Conservation (phyloP, 2,329 filamentous ascomycete species). For the Karstenula rhodostoma region DNA sequence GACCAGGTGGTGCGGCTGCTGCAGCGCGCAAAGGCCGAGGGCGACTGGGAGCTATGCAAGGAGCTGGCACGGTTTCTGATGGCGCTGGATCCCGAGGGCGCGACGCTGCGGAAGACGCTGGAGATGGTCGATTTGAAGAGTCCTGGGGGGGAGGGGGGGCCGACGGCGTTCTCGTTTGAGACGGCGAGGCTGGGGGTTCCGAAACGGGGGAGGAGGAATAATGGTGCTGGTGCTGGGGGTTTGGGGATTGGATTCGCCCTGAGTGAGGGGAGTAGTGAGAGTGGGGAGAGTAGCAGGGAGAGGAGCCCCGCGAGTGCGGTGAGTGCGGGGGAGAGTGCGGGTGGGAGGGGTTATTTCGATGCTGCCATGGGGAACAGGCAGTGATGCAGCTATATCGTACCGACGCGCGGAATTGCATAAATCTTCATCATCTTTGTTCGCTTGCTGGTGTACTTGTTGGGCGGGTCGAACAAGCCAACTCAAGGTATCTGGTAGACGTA, state of each 20-base stretch:
- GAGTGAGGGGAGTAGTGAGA: not conserved
- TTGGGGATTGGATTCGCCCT: slow-evolving; percentile 21
- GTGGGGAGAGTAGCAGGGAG: not conserved
- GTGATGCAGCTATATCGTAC: not conserved
- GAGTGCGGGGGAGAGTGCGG: not conserved
- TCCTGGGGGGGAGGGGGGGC: slow-evolving; percentile 33
- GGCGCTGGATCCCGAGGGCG: slow-evolving; percentile 86
- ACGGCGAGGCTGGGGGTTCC: slow-evolving; percentile 40
- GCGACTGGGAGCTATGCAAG: slow-evolving; percentile 95
- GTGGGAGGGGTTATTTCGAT: slow-evolving; percentile 5
- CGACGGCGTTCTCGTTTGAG: slow-evolving; percentile 44
- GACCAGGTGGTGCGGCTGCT: slow-evolving; percentile 84
- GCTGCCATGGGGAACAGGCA: not conserved
- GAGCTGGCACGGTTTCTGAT: slow-evolving; percentile 95
- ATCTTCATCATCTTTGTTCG: not conserved
- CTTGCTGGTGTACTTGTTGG: too few species aligned
- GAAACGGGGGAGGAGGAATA: slow-evolving; percentile 25
- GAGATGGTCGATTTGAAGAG: slow-evolving; percentile 55
- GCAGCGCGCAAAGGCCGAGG: slow-evolving; percentile 79
- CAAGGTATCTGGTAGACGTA: too few species aligned
- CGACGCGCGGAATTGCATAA: too few species aligned
- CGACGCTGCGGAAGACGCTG: slow-evolving; percentile 77
- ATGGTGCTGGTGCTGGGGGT: slow-evolving; percentile 1
- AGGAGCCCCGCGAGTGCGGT: slow-evolving; percentile 4
- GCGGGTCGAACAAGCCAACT: too few species aligned